Evolutionary conservation across 2,329 filamentous ascomycete species (phyloP).

Genomic region (Aspergillus chevalieri): DNA sequence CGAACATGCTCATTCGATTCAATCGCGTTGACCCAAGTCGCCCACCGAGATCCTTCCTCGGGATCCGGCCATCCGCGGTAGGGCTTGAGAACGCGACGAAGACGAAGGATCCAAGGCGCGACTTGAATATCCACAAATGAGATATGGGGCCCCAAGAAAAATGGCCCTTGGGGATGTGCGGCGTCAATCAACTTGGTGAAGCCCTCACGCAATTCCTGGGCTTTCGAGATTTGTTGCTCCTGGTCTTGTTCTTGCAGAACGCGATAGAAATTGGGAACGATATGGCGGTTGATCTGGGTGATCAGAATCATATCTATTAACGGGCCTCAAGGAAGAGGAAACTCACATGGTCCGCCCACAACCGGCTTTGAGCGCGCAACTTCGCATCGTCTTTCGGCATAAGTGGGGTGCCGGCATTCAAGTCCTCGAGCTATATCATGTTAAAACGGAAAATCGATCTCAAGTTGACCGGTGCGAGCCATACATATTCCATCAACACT

Average conservation of each 20-base stretch:
- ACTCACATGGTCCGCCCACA: conserved; percentile 75
- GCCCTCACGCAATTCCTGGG: conserved; percentile 57
- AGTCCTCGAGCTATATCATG: conserved; percentile 62
- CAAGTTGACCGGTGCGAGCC: conserved; percentile 14
- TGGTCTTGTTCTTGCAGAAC: conserved; percentile 61
- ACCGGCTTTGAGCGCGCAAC: conserved; percentile 63
- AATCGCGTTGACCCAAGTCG: conserved; percentile 63
- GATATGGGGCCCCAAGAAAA: conserved; percentile 56
- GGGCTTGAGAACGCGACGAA: conserved; percentile 59
- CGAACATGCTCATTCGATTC: conserved; percentile 58
- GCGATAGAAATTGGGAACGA: conserved; percentile 71
- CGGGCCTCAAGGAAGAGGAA: neutral
- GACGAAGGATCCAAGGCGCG: conserved; percentile 66
- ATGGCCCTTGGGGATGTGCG: conserved; percentile 57
- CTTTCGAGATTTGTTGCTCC: conserved; percentile 53
- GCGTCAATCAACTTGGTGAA: conserved; percentile 58
- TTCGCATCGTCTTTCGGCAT: conserved; percentile 61
- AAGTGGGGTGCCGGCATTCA: conserved; percentile 54
- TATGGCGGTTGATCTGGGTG: conserved; percentile 64
- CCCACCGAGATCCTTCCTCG: conserved; percentile 59
- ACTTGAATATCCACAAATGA: conserved; percentile 69
- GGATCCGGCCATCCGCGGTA: conserved; percentile 62
- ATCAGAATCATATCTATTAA: neutral
- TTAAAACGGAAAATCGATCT: neutral
- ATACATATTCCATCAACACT: conserved; percentile 77